Evolutionary conservation across 495 filamentous ascomycete species (phyloP).

Genomic region (Annulohypoxylon maeteangense): DNA sequence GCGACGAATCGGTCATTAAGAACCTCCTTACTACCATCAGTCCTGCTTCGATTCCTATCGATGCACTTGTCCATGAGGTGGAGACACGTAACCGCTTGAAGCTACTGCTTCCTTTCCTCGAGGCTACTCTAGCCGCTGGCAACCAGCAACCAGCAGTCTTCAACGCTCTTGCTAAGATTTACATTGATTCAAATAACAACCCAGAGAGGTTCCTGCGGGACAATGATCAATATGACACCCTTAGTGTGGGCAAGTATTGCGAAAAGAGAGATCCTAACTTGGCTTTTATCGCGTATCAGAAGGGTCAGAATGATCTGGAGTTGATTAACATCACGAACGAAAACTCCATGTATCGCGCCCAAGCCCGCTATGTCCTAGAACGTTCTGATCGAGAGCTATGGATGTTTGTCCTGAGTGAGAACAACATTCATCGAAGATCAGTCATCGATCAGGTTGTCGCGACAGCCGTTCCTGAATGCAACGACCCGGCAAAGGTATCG

Average conservation of each 20-base stretch:
- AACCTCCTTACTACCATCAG: constrained; percentile 88
- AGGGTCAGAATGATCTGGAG: constrained; percentile 97
- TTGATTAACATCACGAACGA: constrained; percentile 98
- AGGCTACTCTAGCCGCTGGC: constrained; percentile 86
- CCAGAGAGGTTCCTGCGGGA: constrained; percentile 98
- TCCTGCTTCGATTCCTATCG: constrained; percentile 87
- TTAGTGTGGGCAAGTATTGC: constrained; percentile 96
- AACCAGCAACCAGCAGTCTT: constrained; percentile 98
- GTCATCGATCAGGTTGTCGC: constrained; percentile 97
- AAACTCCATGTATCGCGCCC: constrained; percentile 98
- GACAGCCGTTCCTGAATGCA: constrained; percentile 94
- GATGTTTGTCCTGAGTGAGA: constrained; percentile 91
- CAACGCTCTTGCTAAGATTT: constrained; percentile 99
- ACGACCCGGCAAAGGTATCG: constrained; percentile 93
- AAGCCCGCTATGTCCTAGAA: constrained; percentile 94
- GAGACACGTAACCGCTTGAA: constrained; percentile 96
- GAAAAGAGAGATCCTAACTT: constrained; percentile 98
- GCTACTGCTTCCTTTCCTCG: constrained; percentile 94
- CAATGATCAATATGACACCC: constrained; percentile 95
- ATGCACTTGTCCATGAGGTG: constrained; percentile 94
- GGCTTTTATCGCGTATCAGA: constrained; percentile 93
- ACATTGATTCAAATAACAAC: constrained; percentile 99
- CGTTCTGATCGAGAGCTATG: constrained; percentile 91
- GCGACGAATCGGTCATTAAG: constrained; percentile 96
- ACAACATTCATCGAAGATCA: constrained; percentile 92